Evolutionary conservation across 2,329 filamentous ascomycete genomes (phyloP).

Genomic region (Cladosporium sp.): DNA sequence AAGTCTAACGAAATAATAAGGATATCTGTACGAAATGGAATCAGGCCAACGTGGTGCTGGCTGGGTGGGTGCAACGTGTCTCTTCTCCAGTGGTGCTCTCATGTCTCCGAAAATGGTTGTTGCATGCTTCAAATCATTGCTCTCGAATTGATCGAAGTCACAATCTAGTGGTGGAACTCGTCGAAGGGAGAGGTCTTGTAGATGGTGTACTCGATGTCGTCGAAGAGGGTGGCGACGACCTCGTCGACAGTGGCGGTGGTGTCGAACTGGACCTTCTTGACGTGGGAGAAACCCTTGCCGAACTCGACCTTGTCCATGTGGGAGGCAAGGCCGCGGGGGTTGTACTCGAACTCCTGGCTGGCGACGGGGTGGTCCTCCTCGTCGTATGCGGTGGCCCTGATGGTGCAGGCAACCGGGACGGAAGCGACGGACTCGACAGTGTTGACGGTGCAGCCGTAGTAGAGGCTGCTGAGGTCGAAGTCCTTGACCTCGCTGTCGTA

Average conservation of each 20-base stretch:
- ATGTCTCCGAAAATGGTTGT: no score
- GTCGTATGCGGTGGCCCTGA: background rate
- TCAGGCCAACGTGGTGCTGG: no score
- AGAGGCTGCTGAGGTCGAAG: background rate
- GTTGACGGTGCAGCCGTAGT: background rate
- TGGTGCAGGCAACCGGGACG: background rate
- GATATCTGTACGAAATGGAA: no score
- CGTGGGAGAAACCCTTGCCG: background rate
- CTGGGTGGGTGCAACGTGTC: no score
- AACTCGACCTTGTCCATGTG: background rate
- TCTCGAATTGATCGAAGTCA: background rate
- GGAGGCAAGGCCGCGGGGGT: background rate
- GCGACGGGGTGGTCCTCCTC: background rate
- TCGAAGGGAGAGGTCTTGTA: background rate
- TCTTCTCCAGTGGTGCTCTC: no score
- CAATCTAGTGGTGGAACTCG: background rate
- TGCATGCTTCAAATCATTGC: no score
- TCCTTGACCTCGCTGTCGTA: background rate
- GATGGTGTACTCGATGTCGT: background rate
- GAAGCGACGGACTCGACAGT: background rate
- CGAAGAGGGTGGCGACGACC: background rate
- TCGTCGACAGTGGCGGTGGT: background rate
- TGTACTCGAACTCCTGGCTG: background rate
- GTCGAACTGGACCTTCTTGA: background rate
- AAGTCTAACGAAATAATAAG: no score